phyloP scores from a whole-genome alignment of 75 land plant genomes.

The Cunninghamia lanceolata region DNA sequence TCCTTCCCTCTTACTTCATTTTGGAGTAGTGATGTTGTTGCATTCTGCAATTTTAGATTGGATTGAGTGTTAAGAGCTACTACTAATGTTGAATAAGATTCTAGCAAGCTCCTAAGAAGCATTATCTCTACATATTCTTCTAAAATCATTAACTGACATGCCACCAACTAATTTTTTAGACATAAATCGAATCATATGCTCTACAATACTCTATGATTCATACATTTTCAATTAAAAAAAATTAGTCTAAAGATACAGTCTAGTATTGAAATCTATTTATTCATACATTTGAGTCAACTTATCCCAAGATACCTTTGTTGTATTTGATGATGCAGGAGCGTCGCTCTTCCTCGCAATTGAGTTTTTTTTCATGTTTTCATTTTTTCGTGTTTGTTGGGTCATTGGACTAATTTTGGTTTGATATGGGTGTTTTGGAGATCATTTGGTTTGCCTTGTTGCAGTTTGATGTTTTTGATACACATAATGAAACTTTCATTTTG shows the following conservation, averaged over 20 bases:
- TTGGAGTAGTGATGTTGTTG: not conserved
- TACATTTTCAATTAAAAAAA: too few species aligned
- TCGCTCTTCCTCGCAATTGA: too few species aligned
- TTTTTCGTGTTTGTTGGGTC: too few species aligned
- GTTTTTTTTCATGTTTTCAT: too few species aligned
- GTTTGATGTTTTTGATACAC: too few species aligned
- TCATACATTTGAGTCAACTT: not conserved
- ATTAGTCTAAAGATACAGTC: not conserved
- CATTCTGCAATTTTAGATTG: not conserved
- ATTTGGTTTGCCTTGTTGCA: too few species aligned
- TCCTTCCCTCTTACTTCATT: not conserved
- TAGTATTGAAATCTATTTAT: too few species aligned
- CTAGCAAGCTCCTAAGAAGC: not conserved
- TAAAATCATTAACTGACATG: not conserved
- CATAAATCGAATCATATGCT: too few species aligned
- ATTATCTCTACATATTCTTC: not conserved
- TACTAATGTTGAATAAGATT: not conserved
- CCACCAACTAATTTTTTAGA: not conserved
- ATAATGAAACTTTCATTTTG: too few species aligned
- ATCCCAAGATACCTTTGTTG: not conserved
- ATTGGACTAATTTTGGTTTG: too few species aligned
- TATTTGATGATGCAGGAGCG: too few species aligned
- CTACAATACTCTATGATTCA: not conserved
- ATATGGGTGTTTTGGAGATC: too few species aligned
- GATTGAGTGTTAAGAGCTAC: not conserved